These are phyloP conservation scores for Marchantia polymorpha DNA, from an alignment of 225 moss, liverwort and hornwort genomes.

Conservation along the genomic window DNA sequence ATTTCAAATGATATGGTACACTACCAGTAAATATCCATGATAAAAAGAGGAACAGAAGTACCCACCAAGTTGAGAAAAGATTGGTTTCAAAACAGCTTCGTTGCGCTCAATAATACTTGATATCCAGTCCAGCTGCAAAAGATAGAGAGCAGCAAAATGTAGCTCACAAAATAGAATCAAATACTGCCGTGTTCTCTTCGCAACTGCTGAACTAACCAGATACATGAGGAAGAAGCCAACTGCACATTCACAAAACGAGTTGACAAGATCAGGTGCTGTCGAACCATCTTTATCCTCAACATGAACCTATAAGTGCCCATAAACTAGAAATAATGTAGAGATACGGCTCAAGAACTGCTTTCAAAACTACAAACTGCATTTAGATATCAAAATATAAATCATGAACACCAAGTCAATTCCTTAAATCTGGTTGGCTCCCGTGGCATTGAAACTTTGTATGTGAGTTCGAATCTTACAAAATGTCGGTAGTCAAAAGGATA, in stretches of 20 bases:
- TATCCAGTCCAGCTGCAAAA: slow-evolving; percentile 83
- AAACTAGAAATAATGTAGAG: no score
- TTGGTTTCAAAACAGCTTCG: slow-evolving; percentile 53
- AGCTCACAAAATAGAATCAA: slow-evolving; percentile 89
- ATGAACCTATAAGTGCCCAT: no score
- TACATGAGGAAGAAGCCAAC: slow-evolving; percentile 82
- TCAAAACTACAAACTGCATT: no score
- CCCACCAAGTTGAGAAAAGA: slow-evolving; percentile 75
- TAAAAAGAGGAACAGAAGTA: not conserved
- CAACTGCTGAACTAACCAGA: slow-evolving; percentile 75
- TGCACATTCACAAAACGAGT: slow-evolving; percentile 31
- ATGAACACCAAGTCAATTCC: not conserved
- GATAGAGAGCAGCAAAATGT: slow-evolving; percentile 84
- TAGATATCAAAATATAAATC: not conserved
- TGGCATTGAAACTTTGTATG: not conserved
- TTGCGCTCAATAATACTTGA: slow-evolving; percentile 57
- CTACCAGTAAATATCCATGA: no score
- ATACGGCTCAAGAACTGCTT: no score
- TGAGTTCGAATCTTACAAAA: not conserved
- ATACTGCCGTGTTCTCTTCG: slow-evolving; percentile 60
- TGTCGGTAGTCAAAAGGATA: not conserved
- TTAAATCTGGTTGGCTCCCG: not conserved
- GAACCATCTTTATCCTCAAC: not conserved
- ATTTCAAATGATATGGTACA: not conserved
- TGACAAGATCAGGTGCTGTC: not conserved